Base-by-base conservation (phyloP, 768 basidiomycete species). In the Trametes coccinea region DNA sequence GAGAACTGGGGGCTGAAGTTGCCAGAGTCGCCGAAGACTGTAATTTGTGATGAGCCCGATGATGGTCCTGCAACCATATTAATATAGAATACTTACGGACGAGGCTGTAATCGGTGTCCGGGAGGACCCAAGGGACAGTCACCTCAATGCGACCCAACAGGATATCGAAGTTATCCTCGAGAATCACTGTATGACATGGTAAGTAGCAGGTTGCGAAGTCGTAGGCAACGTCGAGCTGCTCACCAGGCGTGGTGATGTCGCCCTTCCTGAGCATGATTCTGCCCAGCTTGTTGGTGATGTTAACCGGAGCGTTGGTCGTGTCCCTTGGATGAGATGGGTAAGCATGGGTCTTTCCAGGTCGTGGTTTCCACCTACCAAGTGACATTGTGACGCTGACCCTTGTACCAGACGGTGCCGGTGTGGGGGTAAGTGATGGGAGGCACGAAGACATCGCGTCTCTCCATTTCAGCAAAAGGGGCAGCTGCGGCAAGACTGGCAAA, bases 21-120 rank as follows among this genome's bases (percentile, higher is more conserved):
- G 22, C 79, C 80, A 17, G 82, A 82, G 67, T 81, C 79, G 13
- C 82, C 81, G 54, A 80, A 78, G 48, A 82, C 82, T 81, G 52
- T 1, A 34, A 10, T 17, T 11, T 39, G 13, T 3, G 14, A 34
- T 46, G 27, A 58, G 58, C 2, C 5, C 0, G 8, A 48, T 5
- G 9, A 4, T 46, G 33, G 5, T n/a, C 27, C 6, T 1, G 59
- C n/a, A 39, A 39, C 17, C 4, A 33, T 2, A n/a, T n/a, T n/a
- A n/a, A n/a, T n/a, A n/a, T 39, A 29, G 11, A 34, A 13, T 9
- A 77, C 80, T 71, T 60, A 83, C 80, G 67, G 49, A 77, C 77
- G 53, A 82, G 69, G 37, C 64, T 72, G 67, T 78, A 77, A 46
- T 73, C 58, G 46, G 33, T 50, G 27, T 73, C 70, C 5, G 70